Percentiles rank a stretch among this genome's conserved stretches.
Conservation (phyloP, 495 filamentous ascomycete genomes). For the Melanomma pulvis-pyrius region DNA sequence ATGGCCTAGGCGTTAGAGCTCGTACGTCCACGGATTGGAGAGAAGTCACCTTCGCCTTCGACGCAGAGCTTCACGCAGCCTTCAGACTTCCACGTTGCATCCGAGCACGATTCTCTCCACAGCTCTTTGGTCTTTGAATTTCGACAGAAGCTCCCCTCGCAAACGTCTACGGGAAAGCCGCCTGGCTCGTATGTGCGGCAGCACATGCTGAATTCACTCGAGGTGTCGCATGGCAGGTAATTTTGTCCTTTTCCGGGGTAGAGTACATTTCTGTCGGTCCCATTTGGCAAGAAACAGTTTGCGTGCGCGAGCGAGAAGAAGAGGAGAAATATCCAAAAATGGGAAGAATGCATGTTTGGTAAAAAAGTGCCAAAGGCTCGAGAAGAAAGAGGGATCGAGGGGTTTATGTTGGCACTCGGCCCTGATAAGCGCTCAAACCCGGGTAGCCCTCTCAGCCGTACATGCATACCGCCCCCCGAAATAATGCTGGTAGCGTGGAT, state of each 20-base stretch:
- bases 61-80: not conserved
- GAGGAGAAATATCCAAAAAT: not conserved
- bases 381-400: not conserved
- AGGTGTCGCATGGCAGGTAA: not conserved
- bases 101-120: not conserved
- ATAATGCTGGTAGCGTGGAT: no score
- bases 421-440: not conserved
- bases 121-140: not conserved
- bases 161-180: not conserved
- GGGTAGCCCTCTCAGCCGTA: no score
- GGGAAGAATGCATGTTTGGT: not conserved
- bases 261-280: not conserved
- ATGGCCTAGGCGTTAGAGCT: not conserved
- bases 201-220: not conserved
- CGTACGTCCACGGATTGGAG: no score
- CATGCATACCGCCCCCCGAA: no score
- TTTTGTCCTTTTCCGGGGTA: not conserved
- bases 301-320: not conserved
- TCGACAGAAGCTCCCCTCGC: not conserved
- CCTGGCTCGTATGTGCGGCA: not conserved
- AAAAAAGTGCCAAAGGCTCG: not conserved
- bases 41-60: not conserved
- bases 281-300: not conserved
- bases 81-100: not conserved
- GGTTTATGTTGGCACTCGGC: not conserved